Evolutionary conservation across 345 rosid species (phyloP).

Genomic region (Jatropha curcas): DNA sequence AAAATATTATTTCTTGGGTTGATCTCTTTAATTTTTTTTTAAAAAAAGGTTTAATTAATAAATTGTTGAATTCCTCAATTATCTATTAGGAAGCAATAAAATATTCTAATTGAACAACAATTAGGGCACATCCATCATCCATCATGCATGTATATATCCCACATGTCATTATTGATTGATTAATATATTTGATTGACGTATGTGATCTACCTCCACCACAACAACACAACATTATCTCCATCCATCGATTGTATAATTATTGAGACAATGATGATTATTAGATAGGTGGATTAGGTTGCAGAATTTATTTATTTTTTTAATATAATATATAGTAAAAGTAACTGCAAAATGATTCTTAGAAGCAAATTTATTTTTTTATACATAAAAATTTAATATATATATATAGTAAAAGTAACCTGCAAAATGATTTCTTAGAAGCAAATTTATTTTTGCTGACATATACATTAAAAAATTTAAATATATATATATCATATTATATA

Average conservation of each 20-base stretch:
- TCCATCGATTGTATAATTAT: constrained; percentile 23
- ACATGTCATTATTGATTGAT: constrained; percentile 11
- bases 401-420: too few species aligned
- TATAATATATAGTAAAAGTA: not conserved
- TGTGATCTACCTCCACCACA: constrained; percentile 27
- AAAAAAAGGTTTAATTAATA: too few species aligned
- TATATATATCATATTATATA: too few species aligned
- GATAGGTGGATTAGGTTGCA: constrained; percentile 23
- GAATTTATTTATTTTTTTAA: not conserved
- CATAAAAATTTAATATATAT: too few species aligned
- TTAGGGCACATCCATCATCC: not conserved
- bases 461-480: too few species aligned
- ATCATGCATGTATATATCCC: not conserved
- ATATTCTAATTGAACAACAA: too few species aligned
- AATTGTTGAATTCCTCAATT: not conserved
- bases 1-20: too few species aligned
- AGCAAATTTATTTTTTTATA: too few species aligned
- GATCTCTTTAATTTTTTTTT: too few species aligned
- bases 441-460: too few species aligned
- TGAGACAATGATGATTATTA: not conserved
- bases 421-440: too few species aligned
- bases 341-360: not conserved
- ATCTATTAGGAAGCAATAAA: not conserved
- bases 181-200: constrained; percentile 31
- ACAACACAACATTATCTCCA: constrained; percentile 8